Base-by-base conservation (phyloP, 164 flowering plant species). In the Cinnamomum chago region DNA sequence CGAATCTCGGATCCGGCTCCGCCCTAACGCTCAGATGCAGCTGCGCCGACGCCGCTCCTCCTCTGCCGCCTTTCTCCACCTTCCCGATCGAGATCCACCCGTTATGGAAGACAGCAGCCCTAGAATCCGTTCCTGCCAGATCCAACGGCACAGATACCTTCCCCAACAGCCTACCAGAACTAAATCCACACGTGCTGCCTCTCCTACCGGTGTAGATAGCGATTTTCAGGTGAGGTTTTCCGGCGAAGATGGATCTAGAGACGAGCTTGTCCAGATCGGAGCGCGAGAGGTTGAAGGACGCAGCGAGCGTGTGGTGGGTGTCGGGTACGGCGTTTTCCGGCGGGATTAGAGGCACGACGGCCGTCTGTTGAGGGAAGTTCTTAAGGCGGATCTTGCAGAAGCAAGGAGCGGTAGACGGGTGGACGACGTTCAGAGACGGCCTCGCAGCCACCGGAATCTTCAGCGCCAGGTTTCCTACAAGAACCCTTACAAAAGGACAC, bases 1-100 rank as follows among this genome's bases (percentile, higher is more conserved):
- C 94, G 80, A 94, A 94, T 58, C 98, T 84, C 58, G 98, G 98
- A 70, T 94, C 97, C n/a, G 97, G 97, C 71, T 94, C 98, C 0
- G 98, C 84, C 74, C 83, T 84, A 15, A 92, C 97, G 68, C 72
- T 87, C 86, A 95, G 64, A 68, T 89, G 89, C 78, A 95, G 79
- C 84, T 86, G 88, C 9, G 92, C 88, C 20, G 79, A 68, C 23
- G 88, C 70, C 60, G n/a, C 60, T 15, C 58, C 58, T 52, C 17
- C 60, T 3, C 60, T n/a, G n/a, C 20, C 60, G 3, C 75, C 83
- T 55, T 84, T 84, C 5, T 72, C 76, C 1, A 75, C 89, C 60
- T 85, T 84, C 0, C 96, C 98, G 1, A 94, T 85, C 4, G 79
- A 60, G 69, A 86, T 72, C 98, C 98, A 94, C 1, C 98, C 98